phyloP scores from a whole-genome alignment of 2,329 filamentous ascomycete species.

The Nigrospora osmanthi region DNA sequence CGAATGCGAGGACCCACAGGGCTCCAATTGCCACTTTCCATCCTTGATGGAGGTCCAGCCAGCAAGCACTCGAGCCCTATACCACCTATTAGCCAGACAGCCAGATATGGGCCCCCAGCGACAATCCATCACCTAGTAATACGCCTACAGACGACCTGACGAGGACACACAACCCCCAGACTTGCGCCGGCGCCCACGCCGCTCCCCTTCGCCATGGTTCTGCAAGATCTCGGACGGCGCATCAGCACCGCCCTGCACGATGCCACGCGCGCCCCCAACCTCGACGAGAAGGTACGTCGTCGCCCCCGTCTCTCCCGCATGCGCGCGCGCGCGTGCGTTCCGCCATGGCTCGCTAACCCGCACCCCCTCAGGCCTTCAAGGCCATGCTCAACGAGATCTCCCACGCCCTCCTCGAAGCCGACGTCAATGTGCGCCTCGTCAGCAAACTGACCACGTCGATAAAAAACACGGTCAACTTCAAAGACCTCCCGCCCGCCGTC shows the following conservation, averaged over 20 bases:
- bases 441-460: conserved; percentile 89
- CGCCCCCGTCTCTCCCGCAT: conserved; percentile 1
- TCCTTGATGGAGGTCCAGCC: too few species aligned
- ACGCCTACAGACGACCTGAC: not conserved
- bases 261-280: conserved; percentile 82
- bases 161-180: not conserved
- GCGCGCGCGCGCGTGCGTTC: conserved; percentile 1
- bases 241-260: conserved; percentile 96
- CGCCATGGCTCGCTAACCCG: conserved; percentile 23
- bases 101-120: too few species aligned
- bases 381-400: conserved; percentile 98
- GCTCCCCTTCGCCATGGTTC: conserved; percentile 62
- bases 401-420: conserved; percentile 87
- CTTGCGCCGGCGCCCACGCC: not conserved
- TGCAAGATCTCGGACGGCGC: conserved; percentile 96
- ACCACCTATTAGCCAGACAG: too few species aligned
- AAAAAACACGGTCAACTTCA: conserved; percentile 85
- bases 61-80: too few species aligned
- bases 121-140: too few species aligned
- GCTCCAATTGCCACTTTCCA: too few species aligned
- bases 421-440: conserved; percentile 94
- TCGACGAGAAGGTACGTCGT: conserved; percentile 79
- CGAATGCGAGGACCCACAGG: too few species aligned
- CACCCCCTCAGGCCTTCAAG: conserved; percentile 71
- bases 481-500: conserved; percentile 79